Conservation (phyloP, 2,329 filamentous ascomycete genomes). For the Phialocephala subalpina region DNA sequence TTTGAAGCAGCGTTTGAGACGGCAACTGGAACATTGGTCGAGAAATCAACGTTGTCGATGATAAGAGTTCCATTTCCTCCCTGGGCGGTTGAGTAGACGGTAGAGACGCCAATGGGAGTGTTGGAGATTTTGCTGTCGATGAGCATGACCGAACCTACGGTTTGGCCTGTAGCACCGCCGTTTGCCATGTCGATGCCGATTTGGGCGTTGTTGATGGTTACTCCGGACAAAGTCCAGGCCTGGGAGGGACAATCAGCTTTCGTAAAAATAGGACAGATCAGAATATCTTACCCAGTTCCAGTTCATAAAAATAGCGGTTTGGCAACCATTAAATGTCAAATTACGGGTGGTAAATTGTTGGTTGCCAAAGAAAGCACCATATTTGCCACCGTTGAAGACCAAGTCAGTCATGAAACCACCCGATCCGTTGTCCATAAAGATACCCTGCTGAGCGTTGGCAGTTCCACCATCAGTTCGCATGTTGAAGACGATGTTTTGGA, state of each 20-base stretch:
- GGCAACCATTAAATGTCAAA: conserved; percentile 80
- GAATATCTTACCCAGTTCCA: conserved; percentile 75
- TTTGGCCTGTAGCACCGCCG: conserved; percentile 67
- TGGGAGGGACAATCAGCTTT: conserved; percentile 1
- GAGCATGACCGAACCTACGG: conserved; percentile 85
- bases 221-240: conserved; percentile 79
- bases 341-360: conserved; percentile 91
- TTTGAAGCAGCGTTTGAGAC: conserved; percentile 67
- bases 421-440: conserved; percentile 87
- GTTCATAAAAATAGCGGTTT: conserved; percentile 87
- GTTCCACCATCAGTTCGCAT: conserved; percentile 73
- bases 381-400: conserved; percentile 82
- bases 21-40: conserved; percentile 68
- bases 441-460: conserved; percentile 75
- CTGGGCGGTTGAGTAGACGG: conserved; percentile 71
- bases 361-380: conserved; percentile 81
- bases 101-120: conserved; percentile 79
- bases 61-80: conserved; percentile 80
- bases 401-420: conserved; percentile 87
- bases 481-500: conserved; percentile 84
- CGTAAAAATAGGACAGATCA: background rate
- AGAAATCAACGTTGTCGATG: conserved; percentile 89
- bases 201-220: conserved; percentile 77
- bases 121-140: conserved; percentile 82
- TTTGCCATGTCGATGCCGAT: conserved; percentile 82